Evolutionary conservation across 2,329 filamentous ascomycete species (phyloP).

Genomic region (Beauveria varroae): DNA sequence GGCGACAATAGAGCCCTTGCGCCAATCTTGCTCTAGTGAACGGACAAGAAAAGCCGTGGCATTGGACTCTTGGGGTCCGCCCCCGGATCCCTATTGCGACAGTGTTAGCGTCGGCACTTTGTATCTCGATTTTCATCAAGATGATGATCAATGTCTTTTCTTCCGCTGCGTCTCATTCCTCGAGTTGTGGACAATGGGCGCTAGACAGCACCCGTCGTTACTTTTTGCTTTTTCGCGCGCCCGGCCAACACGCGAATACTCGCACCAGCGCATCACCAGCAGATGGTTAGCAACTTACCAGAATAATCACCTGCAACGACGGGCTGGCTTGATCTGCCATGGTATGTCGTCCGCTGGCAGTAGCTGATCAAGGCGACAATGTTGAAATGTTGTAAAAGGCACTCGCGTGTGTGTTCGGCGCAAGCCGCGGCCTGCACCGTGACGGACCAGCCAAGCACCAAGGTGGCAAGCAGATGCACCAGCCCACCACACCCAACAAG

Average conservation of each 20-base stretch:
- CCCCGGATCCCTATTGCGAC: constrained; percentile 67
- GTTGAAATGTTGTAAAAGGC: neutral
- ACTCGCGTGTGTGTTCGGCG: too few species aligned
- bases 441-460: neutral
- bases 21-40: constrained; percentile 71
- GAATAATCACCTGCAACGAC: constrained; percentile 65
- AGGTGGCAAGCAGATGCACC: neutral
- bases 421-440: neutral
- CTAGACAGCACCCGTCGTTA: constrained; percentile 2
- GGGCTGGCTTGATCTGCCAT: constrained; percentile 28
- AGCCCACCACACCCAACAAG: neutral
- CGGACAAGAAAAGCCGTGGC: constrained; percentile 85
- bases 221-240: neutral
- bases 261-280: neutral
- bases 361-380: neutral
- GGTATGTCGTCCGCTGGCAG: constrained; percentile 9
- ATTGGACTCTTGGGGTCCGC: constrained; percentile 84
- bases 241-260: neutral
- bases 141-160: neutral
- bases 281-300: constrained; percentile 48
- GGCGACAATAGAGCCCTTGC: constrained; percentile 75
- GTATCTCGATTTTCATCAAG: too few species aligned
- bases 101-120: neutral
- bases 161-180: neutral
- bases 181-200: neutral